Evolutionary conservation across 192 early-diverging fungal species (phyloP), one percentile per base, ranked within the genome.

Genomic region (Coemansia sp.): DNA sequence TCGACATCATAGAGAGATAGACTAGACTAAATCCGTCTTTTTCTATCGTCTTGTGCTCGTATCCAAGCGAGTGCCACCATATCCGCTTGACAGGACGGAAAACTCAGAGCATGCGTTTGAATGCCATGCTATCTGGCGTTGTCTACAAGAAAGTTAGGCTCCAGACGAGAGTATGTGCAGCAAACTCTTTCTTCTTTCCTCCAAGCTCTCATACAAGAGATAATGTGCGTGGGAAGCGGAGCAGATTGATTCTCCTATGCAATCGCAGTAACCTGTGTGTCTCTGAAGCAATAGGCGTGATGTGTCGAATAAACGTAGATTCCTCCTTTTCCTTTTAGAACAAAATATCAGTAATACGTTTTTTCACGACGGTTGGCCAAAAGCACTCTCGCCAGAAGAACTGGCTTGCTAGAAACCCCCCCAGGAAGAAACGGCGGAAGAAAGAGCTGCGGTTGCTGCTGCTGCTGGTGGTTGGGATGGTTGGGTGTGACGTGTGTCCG

Each of bases 241-340:
- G 51, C 4, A 7, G 20, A 9, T 32, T 32, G 32, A 32, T 45
- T 9, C 44, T 45, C 13, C 44, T 45, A 45, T 14, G 13, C 51
- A 54, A 54, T 54, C 20, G 51, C 51, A 54, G 51, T 54, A 54
- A 25, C 51, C 22, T 5, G 51, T 54, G 51, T 54, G 51, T 54
- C 13, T 11, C 20, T 25, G 51, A 16, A 12, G 13, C 20, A 22
- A 45, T 45, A 45, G 8, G 44, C 13, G 44, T 12, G 10, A 45
- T 14, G 10, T 45, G 44, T 45, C 13, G 8, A 12, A 14, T 14
- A 9, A 7, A 14, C 44, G 8, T 12, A 45, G 44, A 45, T 14
- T 10, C 32, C 32, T 32, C 32, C 32, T 32, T 32, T 32, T 32
- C 4, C 32, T 32, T 32, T 32, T 32, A 32, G 32, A 32, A 32